Percentiles rank a stretch among this genome's conserved stretches.
Conservation (phyloP, 805 yeast genomes). For the Nematodospora valgi region DNA sequence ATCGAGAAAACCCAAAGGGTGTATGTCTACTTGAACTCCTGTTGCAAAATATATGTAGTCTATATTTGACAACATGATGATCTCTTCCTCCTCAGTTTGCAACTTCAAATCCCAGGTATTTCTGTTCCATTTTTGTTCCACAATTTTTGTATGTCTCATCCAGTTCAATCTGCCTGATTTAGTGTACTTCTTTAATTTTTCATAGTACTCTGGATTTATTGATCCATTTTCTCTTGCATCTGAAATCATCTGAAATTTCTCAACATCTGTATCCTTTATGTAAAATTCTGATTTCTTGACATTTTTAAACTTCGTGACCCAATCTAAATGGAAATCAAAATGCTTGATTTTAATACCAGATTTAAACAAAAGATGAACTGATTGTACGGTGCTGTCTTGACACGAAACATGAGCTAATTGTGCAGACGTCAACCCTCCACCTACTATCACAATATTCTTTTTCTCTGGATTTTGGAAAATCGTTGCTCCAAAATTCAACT, state of each 20-base stretch:
- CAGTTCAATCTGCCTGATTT: slow-evolving; percentile 28
- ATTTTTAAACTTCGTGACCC: slow-evolving; percentile 49
- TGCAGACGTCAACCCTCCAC: slow-evolving; percentile 47
- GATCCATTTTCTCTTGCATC: slow-evolving; percentile 46
- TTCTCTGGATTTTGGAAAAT: slow-evolving; percentile 7
- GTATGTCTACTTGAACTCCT: slow-evolving; percentile 32
- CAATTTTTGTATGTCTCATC: slow-evolving; percentile 24
- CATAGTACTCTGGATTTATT: slow-evolving; percentile 42
- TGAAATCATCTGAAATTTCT: slow-evolving; percentile 36
- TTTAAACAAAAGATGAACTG: slow-evolving; percentile 32
- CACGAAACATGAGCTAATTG: slow-evolving; percentile 41
- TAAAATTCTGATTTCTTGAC: slow-evolving; percentile 42
- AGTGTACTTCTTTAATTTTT: slow-evolving; percentile 25
- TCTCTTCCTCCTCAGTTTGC: slow-evolving; percentile 6
- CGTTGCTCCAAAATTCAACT: slow-evolving; percentile 17
- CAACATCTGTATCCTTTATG: slow-evolving; percentile 41
- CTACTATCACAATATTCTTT: slow-evolving; percentile 34
- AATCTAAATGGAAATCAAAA: slow-evolving; percentile 46
- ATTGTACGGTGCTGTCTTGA: slow-evolving; percentile 21
- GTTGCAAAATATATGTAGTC: slow-evolving; percentile 43
- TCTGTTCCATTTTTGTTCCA: slow-evolving; percentile 22
- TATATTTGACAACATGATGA: slow-evolving; percentile 10
- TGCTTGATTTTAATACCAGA: slow-evolving; percentile 41
- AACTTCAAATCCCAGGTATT: slow-evolving; percentile 23
- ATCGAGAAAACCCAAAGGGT: slow-evolving; percentile 26